Percentiles rank a stretch among this genome's conserved stretches.
Conservation (phyloP, 139 green algal genomes). For the Asterochloris sp. region DNA sequence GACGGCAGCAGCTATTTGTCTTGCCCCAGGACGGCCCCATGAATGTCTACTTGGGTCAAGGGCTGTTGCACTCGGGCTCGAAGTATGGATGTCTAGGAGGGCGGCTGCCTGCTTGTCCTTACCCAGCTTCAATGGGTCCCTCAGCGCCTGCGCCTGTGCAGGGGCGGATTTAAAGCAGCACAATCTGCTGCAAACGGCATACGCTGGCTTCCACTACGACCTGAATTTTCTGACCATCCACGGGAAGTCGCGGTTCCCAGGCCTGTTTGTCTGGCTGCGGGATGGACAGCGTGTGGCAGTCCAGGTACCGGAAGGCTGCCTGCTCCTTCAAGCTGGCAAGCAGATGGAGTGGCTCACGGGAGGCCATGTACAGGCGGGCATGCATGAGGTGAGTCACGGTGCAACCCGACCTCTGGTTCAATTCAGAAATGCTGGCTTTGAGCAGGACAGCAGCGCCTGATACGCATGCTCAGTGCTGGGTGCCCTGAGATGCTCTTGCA, state of each 20-base stretch:
- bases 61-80: too few relatives aligned
- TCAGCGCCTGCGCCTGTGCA: background rate
- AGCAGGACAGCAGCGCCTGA: too few relatives aligned
- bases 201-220: slow-evolving; percentile 89
- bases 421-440: too few relatives aligned
- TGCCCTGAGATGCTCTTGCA: too few relatives aligned
- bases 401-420: background rate
- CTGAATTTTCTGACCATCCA: slow-evolving; percentile 95
- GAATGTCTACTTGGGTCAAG: background rate
- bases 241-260: slow-evolving; percentile 68
- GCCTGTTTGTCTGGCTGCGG: slow-evolving; percentile 75
- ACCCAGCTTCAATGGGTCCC: background rate
- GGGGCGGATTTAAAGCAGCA: slow-evolving; percentile 37
- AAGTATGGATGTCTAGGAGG: too few relatives aligned
- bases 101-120: background rate
- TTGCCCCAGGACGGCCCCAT: background rate
- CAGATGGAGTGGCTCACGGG: slow-evolving; percentile 91
- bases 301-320: slow-evolving; percentile 71
- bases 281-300: slow-evolving; percentile 71
- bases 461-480: too few relatives aligned
- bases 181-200: slow-evolving; percentile 53
- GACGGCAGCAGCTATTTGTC: background rate
- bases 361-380: slow-evolving; percentile 72
- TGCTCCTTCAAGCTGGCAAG: slow-evolving; percentile 89
- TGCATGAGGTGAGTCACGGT: slow-evolving; percentile 77